Base-by-base conservation (phyloP, 2,329 filamentous ascomycete species). In the Neopestalotiopsis sp. region DNA sequence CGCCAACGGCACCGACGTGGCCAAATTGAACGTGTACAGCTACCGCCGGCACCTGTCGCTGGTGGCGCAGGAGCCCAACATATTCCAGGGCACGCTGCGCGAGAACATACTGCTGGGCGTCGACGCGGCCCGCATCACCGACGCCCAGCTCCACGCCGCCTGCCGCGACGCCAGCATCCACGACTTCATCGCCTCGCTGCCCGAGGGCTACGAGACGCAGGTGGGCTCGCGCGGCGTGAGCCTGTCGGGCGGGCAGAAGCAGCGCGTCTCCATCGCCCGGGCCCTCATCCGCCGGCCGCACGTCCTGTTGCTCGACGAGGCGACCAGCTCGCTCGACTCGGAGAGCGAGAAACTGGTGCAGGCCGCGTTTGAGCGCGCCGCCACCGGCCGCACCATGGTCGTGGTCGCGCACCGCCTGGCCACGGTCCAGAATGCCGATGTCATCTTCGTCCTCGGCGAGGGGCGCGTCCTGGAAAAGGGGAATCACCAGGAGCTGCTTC, bases 321-420 rank as follows among this genome's bases (percentile, higher is more conserved):
- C 91, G 3, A 94, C 92, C 0, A 90, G 88, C 67, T 90, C 90
- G 6, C 83, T 93, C 3, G 91, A 93, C 74, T 89, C 86, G 58
- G 87, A 89, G 74, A 79, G 77, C 73, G 77, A 79, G 78, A 84
- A 87, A 76, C 81, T 89, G n/a, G 87, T 90, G 4, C 88, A 95
- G 78, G 83, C 82, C 0, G 91, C 92, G 0, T 89, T 95, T 75
- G 90, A 94, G 81, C 84, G 84, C 57, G 89, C 89, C 0, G 85
- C 85, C 3, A 84, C 85, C 71, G 87, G 87, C 2, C 81, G 87
- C 7, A 90, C 93, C 1, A 93, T 92, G 70, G 84, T 96, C 3
- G 92, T 92, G 2, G 92, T 96, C 12, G 93, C 93, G 1, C 93
- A 95, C 77, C 85, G 93, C 14, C 83, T 95, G 63, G 91, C 91